Conservation (phyloP, 768 basidiomycete species). For the Boletus rufocinnamomeus region DNA sequence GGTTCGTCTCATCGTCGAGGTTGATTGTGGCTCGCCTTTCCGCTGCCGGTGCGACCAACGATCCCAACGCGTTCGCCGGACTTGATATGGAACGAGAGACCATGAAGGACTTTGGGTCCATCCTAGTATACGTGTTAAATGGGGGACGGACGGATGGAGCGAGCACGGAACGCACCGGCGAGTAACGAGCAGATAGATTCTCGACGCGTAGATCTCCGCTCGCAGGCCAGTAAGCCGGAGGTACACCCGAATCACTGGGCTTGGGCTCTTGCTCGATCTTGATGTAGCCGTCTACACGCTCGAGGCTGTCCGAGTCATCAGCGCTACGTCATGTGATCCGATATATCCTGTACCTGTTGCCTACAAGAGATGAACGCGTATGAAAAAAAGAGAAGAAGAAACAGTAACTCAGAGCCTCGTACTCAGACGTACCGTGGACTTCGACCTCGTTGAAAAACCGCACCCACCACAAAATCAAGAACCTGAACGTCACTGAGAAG, state of each 20-base stretch:
- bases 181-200: conserved; percentile 10
- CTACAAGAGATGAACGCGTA: neutral
- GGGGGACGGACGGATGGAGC: too few species aligned
- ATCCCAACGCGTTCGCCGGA: conserved; percentile 4
- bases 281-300: conserved; percentile 1
- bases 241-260: neutral
- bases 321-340: neutral
- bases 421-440: conserved; percentile 39
- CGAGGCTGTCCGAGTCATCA: conserved; percentile 1
- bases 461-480: conserved; percentile 54
- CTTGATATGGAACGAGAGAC: conserved; percentile 1
- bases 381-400: neutral
- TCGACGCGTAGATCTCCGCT: conserved; percentile 4
- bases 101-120: conserved; percentile 3
- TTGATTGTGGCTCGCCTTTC: neutral
- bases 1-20: too few species aligned
- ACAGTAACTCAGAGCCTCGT: neutral
- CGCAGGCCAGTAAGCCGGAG: conserved; percentile 2
- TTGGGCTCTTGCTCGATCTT: neutral
- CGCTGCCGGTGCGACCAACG: conserved; percentile 5
- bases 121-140: neutral
- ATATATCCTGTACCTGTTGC: neutral
- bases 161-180: neutral
- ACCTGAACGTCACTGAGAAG: conserved; percentile 51
- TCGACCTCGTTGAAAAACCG: conserved; percentile 48